Evolutionary conservation across 139 green algal genomes (phyloP).

Genomic region (Micromonas commoda): DNA sequence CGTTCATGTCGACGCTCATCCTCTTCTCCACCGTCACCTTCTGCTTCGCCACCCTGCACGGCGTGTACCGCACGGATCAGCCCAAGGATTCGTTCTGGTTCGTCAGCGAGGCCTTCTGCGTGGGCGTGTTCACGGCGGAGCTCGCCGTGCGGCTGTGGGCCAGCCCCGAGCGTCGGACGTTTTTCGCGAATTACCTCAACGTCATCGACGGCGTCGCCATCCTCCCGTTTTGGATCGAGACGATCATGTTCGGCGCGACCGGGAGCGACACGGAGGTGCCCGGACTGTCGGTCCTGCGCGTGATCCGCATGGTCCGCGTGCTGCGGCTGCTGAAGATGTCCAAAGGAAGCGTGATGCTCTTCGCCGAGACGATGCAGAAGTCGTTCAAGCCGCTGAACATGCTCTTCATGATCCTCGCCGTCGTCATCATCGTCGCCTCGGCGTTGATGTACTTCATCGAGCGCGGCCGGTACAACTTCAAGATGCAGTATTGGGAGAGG

Average conservation of each 20-base stretch:
- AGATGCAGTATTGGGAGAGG: too few relatives aligned
- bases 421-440: slow-evolving; percentile 30
- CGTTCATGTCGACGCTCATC: slow-evolving; percentile 40
- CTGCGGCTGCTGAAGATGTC: slow-evolving; percentile 24
- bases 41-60: slow-evolving; percentile 38
- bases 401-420: slow-evolving; percentile 20
- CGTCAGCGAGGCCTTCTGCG: slow-evolving; percentile 25
- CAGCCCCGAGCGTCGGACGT: neutral
- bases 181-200: slow-evolving; percentile 25
- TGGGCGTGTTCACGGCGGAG: slow-evolving; percentile 30
- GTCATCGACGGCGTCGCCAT: slow-evolving; percentile 27
- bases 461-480: slow-evolving; percentile 10
- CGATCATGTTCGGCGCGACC: neutral
- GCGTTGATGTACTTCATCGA: slow-evolving; percentile 26
- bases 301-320: slow-evolving; percentile 21
- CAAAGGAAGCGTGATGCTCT: neutral
- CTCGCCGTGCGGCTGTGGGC: slow-evolving; percentile 7
- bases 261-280: neutral
- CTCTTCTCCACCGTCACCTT: slow-evolving; percentile 38
- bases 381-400: slow-evolving; percentile 28
- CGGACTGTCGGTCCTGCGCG: slow-evolving; percentile 19
- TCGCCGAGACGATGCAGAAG: slow-evolving; percentile 10
- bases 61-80: slow-evolving; percentile 6
- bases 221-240: slow-evolving; percentile 31
- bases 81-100: neutral